Evolutionary conservation across 2,329 filamentous ascomycete species (phyloP).

Genomic region (Trichoderma sp.): DNA sequence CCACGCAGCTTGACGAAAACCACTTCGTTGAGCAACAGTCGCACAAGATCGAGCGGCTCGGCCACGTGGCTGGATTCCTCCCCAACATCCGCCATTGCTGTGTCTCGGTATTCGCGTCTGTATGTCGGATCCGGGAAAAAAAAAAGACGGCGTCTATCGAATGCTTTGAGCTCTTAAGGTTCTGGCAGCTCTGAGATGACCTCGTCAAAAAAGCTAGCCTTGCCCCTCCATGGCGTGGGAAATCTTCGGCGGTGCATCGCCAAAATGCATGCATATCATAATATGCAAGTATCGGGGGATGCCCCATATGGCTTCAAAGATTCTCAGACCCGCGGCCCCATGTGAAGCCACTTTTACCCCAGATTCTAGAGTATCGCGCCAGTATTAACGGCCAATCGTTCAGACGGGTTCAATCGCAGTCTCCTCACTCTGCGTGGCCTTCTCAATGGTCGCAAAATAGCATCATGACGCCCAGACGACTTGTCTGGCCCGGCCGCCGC

Average conservation of each 20-base stretch:
- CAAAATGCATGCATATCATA: background rate
- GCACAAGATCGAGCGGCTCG: conserved; percentile 93
- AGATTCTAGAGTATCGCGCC: conserved; percentile 11
- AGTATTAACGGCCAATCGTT: background rate
- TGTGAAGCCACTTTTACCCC: conserved; percentile 21
- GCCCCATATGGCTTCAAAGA: conserved; percentile 13
- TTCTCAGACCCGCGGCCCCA: conserved; percentile 12
- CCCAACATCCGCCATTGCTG: conserved; percentile 75
- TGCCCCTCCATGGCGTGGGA: conserved; percentile 20
- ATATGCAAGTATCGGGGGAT: conserved; percentile 15
- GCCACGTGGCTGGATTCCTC: conserved; percentile 71
- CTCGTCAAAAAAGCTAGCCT: conserved; percentile 16
- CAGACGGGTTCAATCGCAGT: background rate
- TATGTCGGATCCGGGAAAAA: background rate
- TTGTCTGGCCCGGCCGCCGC: conserved; percentile 26
- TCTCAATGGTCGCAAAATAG: background rate
- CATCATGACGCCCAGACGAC: conserved; percentile 33
- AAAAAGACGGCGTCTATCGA: background rate
- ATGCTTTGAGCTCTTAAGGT: background rate
- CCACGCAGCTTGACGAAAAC: conserved; percentile 97
- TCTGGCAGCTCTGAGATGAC: background rate
- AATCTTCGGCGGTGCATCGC: conserved; percentile 22
- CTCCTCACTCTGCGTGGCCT: background rate
- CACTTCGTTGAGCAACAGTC: conserved; percentile 88
- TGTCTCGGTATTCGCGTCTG: background rate